These are phyloP conservation scores for Pavlovales sp. DNA, from an alignment of 208 protist species.

Conservation along the genomic window DNA sequence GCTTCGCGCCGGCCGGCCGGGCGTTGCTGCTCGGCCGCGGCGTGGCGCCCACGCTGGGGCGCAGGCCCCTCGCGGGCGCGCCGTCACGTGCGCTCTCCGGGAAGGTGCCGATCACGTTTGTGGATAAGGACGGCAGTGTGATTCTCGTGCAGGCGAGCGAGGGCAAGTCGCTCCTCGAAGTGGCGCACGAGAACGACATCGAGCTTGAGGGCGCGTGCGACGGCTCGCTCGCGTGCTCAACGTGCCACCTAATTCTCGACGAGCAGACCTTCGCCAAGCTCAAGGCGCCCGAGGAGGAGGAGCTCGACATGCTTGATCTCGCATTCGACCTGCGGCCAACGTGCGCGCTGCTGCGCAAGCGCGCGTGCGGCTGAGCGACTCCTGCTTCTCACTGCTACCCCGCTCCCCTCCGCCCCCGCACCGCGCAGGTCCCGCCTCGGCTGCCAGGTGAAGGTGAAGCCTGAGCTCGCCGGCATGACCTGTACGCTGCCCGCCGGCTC, in stretches of 20 bases:
- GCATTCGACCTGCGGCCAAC: constrained; percentile 52
- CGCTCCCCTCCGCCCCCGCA: neutral
- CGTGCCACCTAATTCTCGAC: constrained; percentile 89
- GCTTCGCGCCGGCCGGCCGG: too few relatives aligned
- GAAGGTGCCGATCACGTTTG: neutral
- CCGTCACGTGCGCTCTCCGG: too few relatives aligned
- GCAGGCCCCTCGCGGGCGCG: too few relatives aligned
- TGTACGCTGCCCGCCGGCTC: neutral
- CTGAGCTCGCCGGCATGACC: neutral
- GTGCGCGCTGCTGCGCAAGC: neutral
- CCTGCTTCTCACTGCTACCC: too few relatives aligned
- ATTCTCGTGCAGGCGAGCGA: neutral
- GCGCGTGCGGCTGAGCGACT: neutral
- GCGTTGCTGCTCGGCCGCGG: too few relatives aligned
- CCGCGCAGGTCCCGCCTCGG: constrained; percentile 24
- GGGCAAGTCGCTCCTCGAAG: constrained; percentile 85
- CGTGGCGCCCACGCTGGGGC: too few relatives aligned
- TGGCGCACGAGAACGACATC: constrained; percentile 81
- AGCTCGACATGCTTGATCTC: constrained; percentile 67
- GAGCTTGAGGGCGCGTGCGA: constrained; percentile 88
- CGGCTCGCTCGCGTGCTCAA: constrained; percentile 91
- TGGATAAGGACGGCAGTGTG: neutral
- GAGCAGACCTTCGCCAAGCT: constrained; percentile 78
- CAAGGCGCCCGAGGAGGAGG: constrained; percentile 78
- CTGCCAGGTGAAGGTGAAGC: constrained; percentile 14